Conservation (phyloP, 2,329 filamentous ascomycete genomes). For the Penicillium concentricum region DNA sequence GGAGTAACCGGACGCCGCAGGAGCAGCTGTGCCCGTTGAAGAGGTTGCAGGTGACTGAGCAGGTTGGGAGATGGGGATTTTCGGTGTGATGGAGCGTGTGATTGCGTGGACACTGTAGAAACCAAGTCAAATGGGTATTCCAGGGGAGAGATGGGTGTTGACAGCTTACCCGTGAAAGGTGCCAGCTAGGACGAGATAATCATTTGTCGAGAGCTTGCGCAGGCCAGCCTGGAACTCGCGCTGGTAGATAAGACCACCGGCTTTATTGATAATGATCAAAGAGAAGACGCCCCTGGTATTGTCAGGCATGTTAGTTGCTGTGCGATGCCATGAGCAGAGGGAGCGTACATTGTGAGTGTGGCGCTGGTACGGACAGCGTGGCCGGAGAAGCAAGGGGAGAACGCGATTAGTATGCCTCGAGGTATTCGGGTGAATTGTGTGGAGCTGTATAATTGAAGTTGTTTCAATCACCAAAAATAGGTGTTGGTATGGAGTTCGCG, state of each 20-base stretch:
- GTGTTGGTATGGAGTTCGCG: neutral
- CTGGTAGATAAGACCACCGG: conserved; percentile 93
- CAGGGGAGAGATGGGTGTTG: neutral
- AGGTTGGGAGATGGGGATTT: conserved; percentile 39
- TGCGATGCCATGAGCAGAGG: conserved; percentile 1
- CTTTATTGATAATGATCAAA: conserved; percentile 98
- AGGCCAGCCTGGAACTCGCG: conserved; percentile 86
- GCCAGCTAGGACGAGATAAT: conserved; percentile 93
- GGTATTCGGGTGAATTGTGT: neutral
- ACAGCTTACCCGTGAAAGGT: conserved; percentile 83
- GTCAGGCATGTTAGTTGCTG: conserved; percentile 9
- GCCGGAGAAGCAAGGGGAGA: conserved; percentile 7
- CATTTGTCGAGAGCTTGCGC: conserved; percentile 87
- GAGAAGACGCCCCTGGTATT: conserved; percentile 82
- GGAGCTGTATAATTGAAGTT: neutral
- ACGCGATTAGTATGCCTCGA: conserved; percentile 12
- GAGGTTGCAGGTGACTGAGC: conserved; percentile 19
- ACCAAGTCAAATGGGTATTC: neutral
- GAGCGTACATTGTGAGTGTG: conserved; percentile 21
- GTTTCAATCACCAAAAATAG: neutral
- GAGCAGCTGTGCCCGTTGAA: conserved; percentile 20
- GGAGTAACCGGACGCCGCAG: conserved; percentile 26
- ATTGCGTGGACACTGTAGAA: conserved; percentile 62
- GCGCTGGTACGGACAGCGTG: conserved; percentile 8
- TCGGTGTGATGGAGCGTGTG: conserved; percentile 54